phyloP scores from a whole-genome alignment of 805 yeast genomes.

The Metschnikowia continentalis region DNA sequence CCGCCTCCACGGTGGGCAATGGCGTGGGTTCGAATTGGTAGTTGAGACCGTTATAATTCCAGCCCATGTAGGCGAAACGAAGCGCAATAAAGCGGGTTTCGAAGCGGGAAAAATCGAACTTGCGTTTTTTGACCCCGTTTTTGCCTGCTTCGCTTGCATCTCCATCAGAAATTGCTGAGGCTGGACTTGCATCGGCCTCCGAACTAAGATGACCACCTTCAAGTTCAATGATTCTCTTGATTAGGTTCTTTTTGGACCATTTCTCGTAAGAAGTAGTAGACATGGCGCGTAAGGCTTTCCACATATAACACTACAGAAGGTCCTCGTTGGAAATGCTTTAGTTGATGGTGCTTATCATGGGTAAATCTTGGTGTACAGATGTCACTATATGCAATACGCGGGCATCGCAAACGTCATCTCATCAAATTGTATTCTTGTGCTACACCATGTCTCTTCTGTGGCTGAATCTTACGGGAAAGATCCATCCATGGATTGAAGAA shows the following conservation, averaged over 20 bases:
- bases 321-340: neutral
- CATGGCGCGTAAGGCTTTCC: neutral
- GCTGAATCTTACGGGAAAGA: slow-evolving; percentile 48
- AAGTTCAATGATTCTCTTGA: slow-evolving; percentile 51
- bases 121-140: slow-evolving; percentile 18
- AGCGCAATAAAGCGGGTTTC: slow-evolving; percentile 69
- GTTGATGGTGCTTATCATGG: too few relatives aligned
- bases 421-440: neutral
- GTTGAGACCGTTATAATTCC: slow-evolving; percentile 92
- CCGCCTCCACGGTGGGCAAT: slow-evolving; percentile 82
- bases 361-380: neutral
- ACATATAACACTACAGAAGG: neutral
- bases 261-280: slow-evolving; percentile 34
- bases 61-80: slow-evolving; percentile 83
- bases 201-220: slow-evolving; percentile 32
- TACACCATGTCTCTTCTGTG: slow-evolving; percentile 46
- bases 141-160: neutral
- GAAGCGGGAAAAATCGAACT: slow-evolving; percentile 63
- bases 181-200: neutral
- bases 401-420: neutral
- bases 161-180: neutral
- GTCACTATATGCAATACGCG: neutral
- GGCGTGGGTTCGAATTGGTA: slow-evolving; percentile 72
- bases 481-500: slow-evolving; percentile 67
- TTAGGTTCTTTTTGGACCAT: slow-evolving; percentile 67